Evolutionary conservation across 768 basidiomycete species (phyloP).

Genomic region (Imleria badia): DNA sequence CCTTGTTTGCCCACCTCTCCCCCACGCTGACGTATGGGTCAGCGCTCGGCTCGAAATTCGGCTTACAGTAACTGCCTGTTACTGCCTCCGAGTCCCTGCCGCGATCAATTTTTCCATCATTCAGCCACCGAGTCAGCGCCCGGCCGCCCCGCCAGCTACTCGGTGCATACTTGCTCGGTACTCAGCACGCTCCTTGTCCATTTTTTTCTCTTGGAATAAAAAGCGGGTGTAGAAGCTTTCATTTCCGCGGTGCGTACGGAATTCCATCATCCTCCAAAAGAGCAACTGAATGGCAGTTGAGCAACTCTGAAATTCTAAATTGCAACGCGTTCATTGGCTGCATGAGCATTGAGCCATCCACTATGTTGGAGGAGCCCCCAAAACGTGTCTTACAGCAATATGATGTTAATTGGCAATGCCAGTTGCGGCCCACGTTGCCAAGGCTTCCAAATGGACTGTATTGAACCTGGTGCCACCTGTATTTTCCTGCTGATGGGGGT

Average conservation of each 20-base stretch:
- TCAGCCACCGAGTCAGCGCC: too few species aligned
- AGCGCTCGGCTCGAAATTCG: neutral
- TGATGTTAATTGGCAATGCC: too few species aligned
- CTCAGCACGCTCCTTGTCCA: neutral
- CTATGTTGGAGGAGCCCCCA: too few species aligned
- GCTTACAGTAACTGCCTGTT: neutral
- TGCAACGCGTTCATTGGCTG: neutral
- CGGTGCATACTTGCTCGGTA: neutral
- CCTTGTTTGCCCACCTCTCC: neutral
- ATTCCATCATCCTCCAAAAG: neutral
- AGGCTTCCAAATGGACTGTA: too few species aligned
- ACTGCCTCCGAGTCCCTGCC: neutral
- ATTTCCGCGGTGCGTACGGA: neutral
- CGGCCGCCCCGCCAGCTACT: too few species aligned
- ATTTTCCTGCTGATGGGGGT: too few species aligned
- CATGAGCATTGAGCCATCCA: too few species aligned
- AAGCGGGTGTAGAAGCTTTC: neutral
- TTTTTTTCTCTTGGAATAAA: neutral
- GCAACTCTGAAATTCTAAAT: neutral
- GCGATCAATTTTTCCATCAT: neutral
- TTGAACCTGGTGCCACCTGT: too few species aligned
- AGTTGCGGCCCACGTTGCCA: too few species aligned
- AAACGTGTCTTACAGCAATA: too few species aligned
- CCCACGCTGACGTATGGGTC: neutral
- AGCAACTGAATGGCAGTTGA: neutral